These are phyloP conservation scores for Cystobasidium ongulense DNA, from an alignment of 768 basidiomycete species.

Conservation along the genomic window DNA sequence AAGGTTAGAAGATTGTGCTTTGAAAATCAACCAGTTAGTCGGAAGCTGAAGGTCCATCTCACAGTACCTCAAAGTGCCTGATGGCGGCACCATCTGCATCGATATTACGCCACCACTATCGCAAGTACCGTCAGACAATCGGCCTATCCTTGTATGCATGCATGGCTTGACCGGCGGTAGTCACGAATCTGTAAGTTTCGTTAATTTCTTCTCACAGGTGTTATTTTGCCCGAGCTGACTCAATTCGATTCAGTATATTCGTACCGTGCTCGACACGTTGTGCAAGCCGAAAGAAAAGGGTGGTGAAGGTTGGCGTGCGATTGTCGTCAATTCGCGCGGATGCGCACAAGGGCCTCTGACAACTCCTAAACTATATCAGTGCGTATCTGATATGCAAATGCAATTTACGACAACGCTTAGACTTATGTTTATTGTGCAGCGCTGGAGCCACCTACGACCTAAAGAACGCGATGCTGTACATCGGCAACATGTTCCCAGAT, in stretches of 20 bases:
- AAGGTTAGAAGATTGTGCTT: background rate
- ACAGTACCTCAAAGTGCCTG: conserved; percentile 46
- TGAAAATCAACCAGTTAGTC: background rate
- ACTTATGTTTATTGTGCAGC: conserved; percentile 45
- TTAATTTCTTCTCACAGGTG: conserved; percentile 35
- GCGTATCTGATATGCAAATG: background rate
- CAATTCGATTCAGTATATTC: conserved; percentile 7
- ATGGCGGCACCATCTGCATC: conserved; percentile 48
- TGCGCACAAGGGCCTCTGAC: conserved; percentile 85
- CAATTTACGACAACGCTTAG: background rate
- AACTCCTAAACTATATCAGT: conserved; percentile 60
- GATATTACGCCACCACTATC: conserved; percentile 43
- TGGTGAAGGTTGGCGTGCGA: conserved; percentile 60
- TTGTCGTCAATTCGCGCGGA: conserved; percentile 86
- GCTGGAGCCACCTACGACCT: conserved; percentile 85
- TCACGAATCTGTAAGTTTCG: conserved; percentile 77
- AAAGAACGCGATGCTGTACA: conserved; percentile 67
- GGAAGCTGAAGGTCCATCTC: background rate
- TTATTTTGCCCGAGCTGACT: background rate
- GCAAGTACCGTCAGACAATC: conserved; percentile 44
- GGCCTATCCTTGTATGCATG: conserved; percentile 48
- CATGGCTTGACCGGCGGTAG: conserved; percentile 39
- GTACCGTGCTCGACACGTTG: conserved; percentile 49
- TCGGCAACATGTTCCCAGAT: conserved; percentile 62
- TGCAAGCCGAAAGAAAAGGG: conserved; percentile 55